Base-by-base conservation (phyloP, 306 rosid genomes). In the Vigna unguiculata region DNA sequence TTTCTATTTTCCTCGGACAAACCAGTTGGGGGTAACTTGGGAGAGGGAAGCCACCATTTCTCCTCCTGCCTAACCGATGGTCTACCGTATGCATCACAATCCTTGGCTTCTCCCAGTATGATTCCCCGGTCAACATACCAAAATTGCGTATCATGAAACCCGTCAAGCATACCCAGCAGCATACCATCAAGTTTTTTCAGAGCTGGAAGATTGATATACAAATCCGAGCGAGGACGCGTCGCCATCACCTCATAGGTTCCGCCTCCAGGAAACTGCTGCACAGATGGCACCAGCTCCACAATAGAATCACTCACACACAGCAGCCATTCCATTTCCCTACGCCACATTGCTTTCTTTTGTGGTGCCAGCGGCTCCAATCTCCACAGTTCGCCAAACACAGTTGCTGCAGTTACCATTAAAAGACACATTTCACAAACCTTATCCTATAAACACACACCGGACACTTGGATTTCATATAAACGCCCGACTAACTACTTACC, bases 31-130 rank as follows among this genome's bases (percentile, higher is more conserved):
- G 90, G 97, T 72, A 94, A 86, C 85, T 94, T 94, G 2, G 98
- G 98, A 72, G 90, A 88, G 4, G 98, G 98, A 71, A 94, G 91
- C 98, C 98, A 94, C 98, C 98, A 94, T 78, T 94, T 94, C 81
- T 91, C 98, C 76, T 94, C 98, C 65, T 94, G 98, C 88, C 98
- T 81, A 60, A 91, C 85, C 7, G 97, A 94, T 78, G 93, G 97
- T 82, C 97, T 90, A 48, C 91, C 93, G 54, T 77, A 85, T 2
- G 73, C 86, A 9, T 88, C 90, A 71, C 88, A 81, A 36, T 87
- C 93, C 48, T 88, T 91, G 7, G 90, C 84, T 76, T 87, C 93
- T 4, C 84, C 96, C 34, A 89, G 15, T 41, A 85, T 76, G 43
- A 93, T 87, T 7, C 93, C 92, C 34, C 93, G 73, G 38, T 93